Conservation (phyloP, 805 yeast species). For the Suhomyces prunicola region DNA sequence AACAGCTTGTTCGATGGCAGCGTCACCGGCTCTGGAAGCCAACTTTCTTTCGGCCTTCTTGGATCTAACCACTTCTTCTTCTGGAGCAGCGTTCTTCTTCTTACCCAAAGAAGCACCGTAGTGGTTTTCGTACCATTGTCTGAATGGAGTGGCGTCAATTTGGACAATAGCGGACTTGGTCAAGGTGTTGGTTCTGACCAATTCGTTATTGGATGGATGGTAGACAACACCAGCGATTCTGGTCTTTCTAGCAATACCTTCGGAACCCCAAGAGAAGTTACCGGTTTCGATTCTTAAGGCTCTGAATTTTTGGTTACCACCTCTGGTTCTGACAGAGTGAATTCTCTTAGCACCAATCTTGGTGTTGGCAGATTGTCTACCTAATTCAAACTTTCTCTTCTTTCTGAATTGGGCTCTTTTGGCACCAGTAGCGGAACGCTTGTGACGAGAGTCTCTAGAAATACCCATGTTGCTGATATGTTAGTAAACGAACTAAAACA, state of each 20-base stretch:
- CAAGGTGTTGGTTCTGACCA: slow-evolving; percentile 99
- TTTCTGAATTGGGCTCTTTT: slow-evolving; percentile 99
- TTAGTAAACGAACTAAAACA: slow-evolving; percentile 13
- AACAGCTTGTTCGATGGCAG: slow-evolving; percentile 87
- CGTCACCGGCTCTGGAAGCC: slow-evolving; percentile 83
- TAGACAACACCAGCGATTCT: slow-evolving; percentile 96
- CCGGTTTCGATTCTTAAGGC: slow-evolving; percentile 98
- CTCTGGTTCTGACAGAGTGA: slow-evolving; percentile 99
- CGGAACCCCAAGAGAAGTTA: slow-evolving; percentile 99
- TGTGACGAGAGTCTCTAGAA: slow-evolving; percentile 99
- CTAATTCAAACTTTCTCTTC: slow-evolving; percentile 99
- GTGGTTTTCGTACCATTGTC: slow-evolving; percentile 98
- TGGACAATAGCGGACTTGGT: slow-evolving; percentile 99
- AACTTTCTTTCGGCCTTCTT: slow-evolving; percentile 85
- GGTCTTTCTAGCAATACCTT: slow-evolving; percentile 98
- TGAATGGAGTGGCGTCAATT: slow-evolving; percentile 99
- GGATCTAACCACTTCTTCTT: slow-evolving; percentile 64
- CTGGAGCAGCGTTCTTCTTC: slow-evolving; percentile 57
- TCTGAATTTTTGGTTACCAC: slow-evolving; percentile 99
- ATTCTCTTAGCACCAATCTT: slow-evolving; percentile 98
- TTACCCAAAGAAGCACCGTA: slow-evolving; percentile 93
- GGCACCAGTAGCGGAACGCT: slow-evolving; percentile 99
- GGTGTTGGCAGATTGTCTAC: slow-evolving; percentile 99
- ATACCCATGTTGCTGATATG: slow-evolving; percentile 81
- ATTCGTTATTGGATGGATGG: slow-evolving; percentile 99